Conservation (phyloP, 75 land plant species). For the Sequoia sempervirens region DNA sequence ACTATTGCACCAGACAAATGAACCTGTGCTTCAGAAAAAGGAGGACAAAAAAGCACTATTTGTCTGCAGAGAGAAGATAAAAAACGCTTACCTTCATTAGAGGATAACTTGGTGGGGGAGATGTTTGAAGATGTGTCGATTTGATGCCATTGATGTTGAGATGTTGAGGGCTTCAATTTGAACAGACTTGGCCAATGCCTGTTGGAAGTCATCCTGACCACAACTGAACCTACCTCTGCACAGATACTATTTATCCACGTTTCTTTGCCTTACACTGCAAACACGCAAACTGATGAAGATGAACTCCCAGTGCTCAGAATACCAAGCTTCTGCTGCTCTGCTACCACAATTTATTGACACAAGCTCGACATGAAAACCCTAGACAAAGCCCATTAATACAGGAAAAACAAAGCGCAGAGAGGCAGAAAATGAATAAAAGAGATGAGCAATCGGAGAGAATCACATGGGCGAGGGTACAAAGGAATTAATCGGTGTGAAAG, state of each 20-base stretch:
- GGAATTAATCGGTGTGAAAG: neutral
- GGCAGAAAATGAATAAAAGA: too few species aligned
- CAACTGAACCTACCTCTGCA: neutral
- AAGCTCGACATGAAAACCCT: neutral
- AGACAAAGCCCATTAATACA: neutral
- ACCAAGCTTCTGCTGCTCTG: neutral
- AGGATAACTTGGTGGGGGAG: slow-evolving; percentile 25
- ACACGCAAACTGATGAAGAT: neutral
- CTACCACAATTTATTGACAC: neutral
- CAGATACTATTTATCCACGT: neutral
- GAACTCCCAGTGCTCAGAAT: neutral
- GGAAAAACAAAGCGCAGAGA: neutral
- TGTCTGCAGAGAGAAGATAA: neutral
- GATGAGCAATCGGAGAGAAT: neutral
- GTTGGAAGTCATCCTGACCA: slow-evolving; percentile 23
- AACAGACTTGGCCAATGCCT: slow-evolving; percentile 78
- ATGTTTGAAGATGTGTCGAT: slow-evolving; percentile 30
- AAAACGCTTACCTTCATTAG: neutral
- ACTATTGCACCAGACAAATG: neutral
- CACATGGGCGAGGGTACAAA: neutral
- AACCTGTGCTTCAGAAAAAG: too few species aligned
- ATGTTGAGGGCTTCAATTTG: slow-evolving; percentile 53
- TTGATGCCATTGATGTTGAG: slow-evolving; percentile 54
- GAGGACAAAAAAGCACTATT: too few species aligned
- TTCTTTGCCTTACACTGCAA: neutral